phyloP scores from a whole-genome alignment of 208 protist genomes.

The Leishmania aethiopica region DNA sequence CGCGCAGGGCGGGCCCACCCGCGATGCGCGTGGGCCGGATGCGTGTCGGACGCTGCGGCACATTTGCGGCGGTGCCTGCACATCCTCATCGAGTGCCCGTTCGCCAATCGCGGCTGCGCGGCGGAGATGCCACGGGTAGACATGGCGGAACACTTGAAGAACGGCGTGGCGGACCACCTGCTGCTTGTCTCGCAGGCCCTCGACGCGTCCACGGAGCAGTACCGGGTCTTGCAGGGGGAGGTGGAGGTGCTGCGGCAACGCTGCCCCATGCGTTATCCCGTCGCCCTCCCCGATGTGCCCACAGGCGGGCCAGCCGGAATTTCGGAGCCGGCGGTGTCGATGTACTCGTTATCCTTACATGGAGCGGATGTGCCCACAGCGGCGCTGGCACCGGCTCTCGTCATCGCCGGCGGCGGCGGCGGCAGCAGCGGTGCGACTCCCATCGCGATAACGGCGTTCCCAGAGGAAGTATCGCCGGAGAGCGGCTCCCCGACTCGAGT shows the following conservation, averaged over 20 bases:
- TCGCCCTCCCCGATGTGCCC: not conserved
- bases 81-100: constrained; percentile 35
- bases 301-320: not conserved
- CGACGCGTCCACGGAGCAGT: constrained; percentile 16
- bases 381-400: not conserved
- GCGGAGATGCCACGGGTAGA: constrained; percentile 14
- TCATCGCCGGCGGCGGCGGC: not conserved
- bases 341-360: constrained; percentile 4
- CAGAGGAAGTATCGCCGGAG: not conserved
- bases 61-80: constrained; percentile 33
- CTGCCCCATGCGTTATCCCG: constrained; percentile 3
- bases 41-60: constrained; percentile 21
- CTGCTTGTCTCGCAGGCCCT: constrained; percentile 29
- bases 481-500: not conserved
- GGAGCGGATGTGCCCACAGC: not conserved
- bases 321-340: not conserved
- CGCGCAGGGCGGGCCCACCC: not conserved
- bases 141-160: constrained; percentile 31
- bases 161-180: constrained; percentile 22
- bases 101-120: constrained; percentile 39
- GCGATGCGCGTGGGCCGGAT: constrained; percentile 36
- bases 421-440: not conserved
- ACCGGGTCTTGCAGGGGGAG: constrained; percentile 35
- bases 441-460: not conserved
- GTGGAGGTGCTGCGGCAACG: constrained; percentile 42